These are phyloP conservation scores for Sutorius eximius DNA, from an alignment of 1,284 basidiomycete species.

Conservation along the genomic window DNA sequence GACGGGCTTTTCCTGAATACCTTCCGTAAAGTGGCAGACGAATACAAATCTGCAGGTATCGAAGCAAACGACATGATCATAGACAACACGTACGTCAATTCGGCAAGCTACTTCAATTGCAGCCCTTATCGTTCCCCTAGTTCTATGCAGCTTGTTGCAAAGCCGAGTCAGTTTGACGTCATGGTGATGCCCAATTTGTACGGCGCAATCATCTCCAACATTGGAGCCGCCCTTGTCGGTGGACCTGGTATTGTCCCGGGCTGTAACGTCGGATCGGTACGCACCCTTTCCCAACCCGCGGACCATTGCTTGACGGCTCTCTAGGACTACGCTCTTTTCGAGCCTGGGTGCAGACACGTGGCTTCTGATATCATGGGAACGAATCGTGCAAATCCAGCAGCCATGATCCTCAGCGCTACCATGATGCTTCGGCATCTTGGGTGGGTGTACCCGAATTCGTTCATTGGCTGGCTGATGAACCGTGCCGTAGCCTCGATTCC, in stretches of 20 bases:
- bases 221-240: slow-evolving; percentile 96
- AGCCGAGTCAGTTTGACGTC: slow-evolving; percentile 95
- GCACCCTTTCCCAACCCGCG: slow-evolving; percentile 1
- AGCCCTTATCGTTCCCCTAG: slow-evolving; percentile 38
- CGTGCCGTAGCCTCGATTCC: slow-evolving; percentile 69
- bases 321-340: slow-evolving; percentile 96
- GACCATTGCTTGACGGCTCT: slow-evolving; percentile 4
- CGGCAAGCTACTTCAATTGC: slow-evolving; percentile 2
- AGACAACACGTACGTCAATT: slow-evolving; percentile 82
- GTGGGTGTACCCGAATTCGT: slow-evolving; percentile 39
- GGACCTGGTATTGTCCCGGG: slow-evolving; percentile 98
- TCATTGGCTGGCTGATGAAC: slow-evolving; percentile 6
- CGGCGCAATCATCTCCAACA: slow-evolving; percentile 98
- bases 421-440: slow-evolving; percentile 99
- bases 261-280: slow-evolving; percentile 93
- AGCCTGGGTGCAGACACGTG: slow-evolving; percentile 98
- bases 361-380: slow-evolving; percentile 98
- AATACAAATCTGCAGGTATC: slow-evolving; percentile 93
- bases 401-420: slow-evolving; percentile 96
- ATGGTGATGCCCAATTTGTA: slow-evolving; percentile 99
- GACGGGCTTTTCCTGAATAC: slow-evolving; percentile 99
- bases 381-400: slow-evolving; percentile 96
- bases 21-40: slow-evolving; percentile 93
- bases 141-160: slow-evolving; percentile 98
- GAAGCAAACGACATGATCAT: slow-evolving; percentile 98